Evolutionary conservation across 148 eudicot species (phyloP).

Genomic region (Euryodendron excelsum): DNA sequence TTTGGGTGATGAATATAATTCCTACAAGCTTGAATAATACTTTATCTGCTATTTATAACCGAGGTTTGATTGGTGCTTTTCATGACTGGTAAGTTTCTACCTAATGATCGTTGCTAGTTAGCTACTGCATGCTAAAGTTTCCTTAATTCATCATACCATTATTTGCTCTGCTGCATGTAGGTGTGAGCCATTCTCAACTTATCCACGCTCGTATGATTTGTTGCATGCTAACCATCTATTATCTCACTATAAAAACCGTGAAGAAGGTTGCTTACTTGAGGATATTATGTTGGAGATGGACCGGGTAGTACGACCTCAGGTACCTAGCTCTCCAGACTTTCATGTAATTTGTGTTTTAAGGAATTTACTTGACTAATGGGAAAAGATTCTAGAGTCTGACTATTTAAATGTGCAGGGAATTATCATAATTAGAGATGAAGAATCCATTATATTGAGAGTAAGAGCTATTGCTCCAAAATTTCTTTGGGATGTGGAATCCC

Average conservation of each 20-base stretch:
- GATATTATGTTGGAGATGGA: constrained; percentile 98
- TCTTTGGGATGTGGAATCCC: constrained; percentile 80
- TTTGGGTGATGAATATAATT: constrained; percentile 97
- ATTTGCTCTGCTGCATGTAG: constrained; percentile 31
- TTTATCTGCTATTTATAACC: constrained; percentile 67
- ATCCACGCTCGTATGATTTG: constrained; percentile 91
- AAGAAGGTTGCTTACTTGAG: constrained; percentile 67
- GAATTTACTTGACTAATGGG: background rate
- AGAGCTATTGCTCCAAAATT: constrained; percentile 60
- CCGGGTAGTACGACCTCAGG: constrained; percentile 88
- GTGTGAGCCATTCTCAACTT: constrained; percentile 96
- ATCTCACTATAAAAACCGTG: constrained; percentile 61
- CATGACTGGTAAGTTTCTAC: constrained; percentile 86
- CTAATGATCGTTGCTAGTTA: background rate
- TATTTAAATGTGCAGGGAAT: constrained; percentile 59
- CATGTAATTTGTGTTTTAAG: background rate
- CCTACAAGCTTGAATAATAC: constrained; percentile 66
- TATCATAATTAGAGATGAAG: constrained; percentile 76
- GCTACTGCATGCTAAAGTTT: constrained; percentile 16
- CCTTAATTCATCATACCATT: background rate
- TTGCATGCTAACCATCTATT: constrained; percentile 81
- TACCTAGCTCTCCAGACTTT: constrained; percentile 19
- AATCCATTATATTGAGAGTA: constrained; percentile 53
- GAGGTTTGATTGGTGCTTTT: constrained; percentile 82
- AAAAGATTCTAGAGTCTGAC: background rate